phyloP scores from a whole-genome alignment of 2,329 filamentous ascomycete species.

The Chaetomium sp. region DNA sequence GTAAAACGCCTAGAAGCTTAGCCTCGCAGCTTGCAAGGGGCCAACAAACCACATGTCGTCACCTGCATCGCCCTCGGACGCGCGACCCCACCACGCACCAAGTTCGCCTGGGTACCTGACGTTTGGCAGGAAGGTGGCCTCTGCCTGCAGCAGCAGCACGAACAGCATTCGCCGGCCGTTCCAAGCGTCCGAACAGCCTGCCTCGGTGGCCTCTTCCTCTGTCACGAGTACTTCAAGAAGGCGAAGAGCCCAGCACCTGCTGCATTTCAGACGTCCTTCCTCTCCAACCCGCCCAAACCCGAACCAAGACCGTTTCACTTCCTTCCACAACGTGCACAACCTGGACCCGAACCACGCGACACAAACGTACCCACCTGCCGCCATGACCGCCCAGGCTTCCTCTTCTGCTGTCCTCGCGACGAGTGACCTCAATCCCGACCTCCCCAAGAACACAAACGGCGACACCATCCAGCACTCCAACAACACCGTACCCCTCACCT shows the following conservation, averaged over 20 bases:
- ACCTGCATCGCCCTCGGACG: conserved; percentile 9
- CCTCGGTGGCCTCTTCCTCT: neutral
- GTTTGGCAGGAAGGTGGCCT: conserved; percentile 1
- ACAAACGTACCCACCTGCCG: neutral
- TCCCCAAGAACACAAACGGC: neutral
- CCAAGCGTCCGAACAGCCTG: neutral
- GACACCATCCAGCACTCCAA: conserved; percentile 6
- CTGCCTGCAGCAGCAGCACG: neutral
- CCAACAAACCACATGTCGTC: conserved; percentile 15
- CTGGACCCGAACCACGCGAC: no score
- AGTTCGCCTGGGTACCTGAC: neutral
- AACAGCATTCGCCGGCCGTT: neutral
- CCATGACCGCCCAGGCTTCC: conserved; percentile 20
- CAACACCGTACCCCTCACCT: conserved; percentile 24
- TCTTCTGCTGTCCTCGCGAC: conserved; percentile 10
- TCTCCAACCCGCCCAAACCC: no score
- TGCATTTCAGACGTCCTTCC: conserved; percentile 15
- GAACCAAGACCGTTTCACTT: no score
- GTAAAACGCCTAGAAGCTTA: no score
- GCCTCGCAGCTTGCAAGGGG: neutral
- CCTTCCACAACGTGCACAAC: no score
- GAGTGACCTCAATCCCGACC: conserved; percentile 15
- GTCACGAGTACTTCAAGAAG: no score
- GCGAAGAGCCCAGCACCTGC: conserved; percentile 5
- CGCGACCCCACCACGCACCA: conserved; percentile 10